These are phyloP conservation scores for Leccinum arenicola DNA, from an alignment of 768 basidiomycete genomes.

Conservation along the genomic window DNA sequence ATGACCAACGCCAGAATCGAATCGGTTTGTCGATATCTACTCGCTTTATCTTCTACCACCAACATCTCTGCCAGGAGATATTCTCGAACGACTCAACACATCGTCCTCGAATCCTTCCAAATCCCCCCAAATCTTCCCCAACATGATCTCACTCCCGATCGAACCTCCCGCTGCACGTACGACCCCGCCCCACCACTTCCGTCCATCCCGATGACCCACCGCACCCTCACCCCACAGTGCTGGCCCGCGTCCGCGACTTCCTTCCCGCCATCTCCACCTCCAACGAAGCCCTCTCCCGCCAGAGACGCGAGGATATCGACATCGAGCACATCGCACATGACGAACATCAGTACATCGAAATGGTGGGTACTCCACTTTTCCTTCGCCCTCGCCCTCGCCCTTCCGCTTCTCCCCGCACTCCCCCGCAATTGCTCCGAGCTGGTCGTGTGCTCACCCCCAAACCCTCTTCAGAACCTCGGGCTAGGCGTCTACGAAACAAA, in stretches of 20 bases:
- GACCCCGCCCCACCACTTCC: slow-evolving; percentile 19
- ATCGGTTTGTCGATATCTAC: slow-evolving; percentile 33
- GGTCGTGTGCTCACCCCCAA: background rate
- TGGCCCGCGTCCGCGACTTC: slow-evolving; percentile 64
- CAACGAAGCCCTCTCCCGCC: slow-evolving; percentile 49
- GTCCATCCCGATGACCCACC: slow-evolving; percentile 1
- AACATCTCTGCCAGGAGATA: slow-evolving; percentile 30
- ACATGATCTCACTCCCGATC: slow-evolving; percentile 24
- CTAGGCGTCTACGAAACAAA: slow-evolving; percentile 55
- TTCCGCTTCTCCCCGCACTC: background rate
- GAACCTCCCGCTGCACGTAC: slow-evolving; percentile 49
- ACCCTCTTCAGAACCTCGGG: slow-evolving; percentile 51
- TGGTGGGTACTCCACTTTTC: slow-evolving; percentile 39
- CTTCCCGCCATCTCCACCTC: slow-evolving; percentile 66
- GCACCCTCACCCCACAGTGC: slow-evolving; percentile 40
- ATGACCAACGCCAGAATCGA: slow-evolving; percentile 41
- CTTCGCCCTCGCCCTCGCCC: background rate
- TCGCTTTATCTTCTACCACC: background rate
- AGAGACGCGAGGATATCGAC: slow-evolving; percentile 58
- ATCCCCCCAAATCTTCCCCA: slow-evolving; percentile 36
- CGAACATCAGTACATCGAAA: slow-evolving; percentile 59
- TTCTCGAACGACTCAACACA: slow-evolving; percentile 41
- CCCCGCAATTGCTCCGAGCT: background rate
- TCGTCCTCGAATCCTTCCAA: slow-evolving; percentile 14
- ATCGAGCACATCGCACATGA: slow-evolving; percentile 59